Evolutionary conservation across 371 early-diverging fungal genomes (phyloP), one percentile per base, ranked within the genome.

Genomic region (Mortierella sp.): DNA sequence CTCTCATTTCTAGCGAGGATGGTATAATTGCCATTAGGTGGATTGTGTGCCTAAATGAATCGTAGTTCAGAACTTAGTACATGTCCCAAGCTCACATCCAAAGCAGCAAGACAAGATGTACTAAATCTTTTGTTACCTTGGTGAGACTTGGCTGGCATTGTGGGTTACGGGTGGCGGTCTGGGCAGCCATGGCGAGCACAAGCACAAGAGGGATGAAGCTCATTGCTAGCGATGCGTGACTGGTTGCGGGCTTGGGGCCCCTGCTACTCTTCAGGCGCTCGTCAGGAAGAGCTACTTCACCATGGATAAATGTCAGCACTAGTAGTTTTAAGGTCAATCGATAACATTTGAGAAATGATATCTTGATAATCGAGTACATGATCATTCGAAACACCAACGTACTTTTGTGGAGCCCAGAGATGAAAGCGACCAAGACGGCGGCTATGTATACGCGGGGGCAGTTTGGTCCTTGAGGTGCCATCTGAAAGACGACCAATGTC

Each of bases 1-100:
- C 91, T 90, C 69, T 94, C 92, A 12, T 74, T 77, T 28, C 90
- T 83, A 39, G 85, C 86, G 21, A 91, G 72, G 47, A 91, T 79
- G 6, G 62, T 80, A 56, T 68, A 83, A 17, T 76, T 69, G 12
- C 64, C 65, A 44, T 54, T 57, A 39, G 47, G n/a, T n/a, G 77
- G 57, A 31, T 68, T 56, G 59, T 77, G 60, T 4, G 64, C 57
- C 72, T 78, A 59, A 57, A 53, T 39, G 7, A 14, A n/a, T 22
- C 34, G 34, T 24, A 4, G 31, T 24, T 27, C 14, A 31, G 22
- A 56, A 43, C 10, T 52, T 44, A 52, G 22, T 34, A n/a, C n/a
- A n/a, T n/a, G n/a, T n/a, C n/a, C n/a, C n/a, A n/a, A n/a, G n/a
- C n/a, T n/a, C 10, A 34, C 34, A 34, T 34, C 34, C 34, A 34